These are phyloP conservation scores for Austroboletus niveus DNA, from an alignment of 1,284 basidiomycete species.

Conservation along the genomic window DNA sequence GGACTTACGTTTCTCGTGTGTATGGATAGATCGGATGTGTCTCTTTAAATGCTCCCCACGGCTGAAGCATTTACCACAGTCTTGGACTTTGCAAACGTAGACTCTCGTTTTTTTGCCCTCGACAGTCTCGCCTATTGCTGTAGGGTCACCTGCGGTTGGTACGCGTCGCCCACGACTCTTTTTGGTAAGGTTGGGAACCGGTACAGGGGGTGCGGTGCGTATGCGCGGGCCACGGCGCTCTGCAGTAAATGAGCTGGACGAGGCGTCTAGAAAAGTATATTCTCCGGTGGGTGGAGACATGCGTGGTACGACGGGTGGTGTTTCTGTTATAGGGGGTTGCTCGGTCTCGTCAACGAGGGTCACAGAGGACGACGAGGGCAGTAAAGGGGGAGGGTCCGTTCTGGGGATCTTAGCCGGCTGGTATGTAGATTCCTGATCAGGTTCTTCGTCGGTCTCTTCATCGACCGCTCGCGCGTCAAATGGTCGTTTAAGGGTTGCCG, in stretches of 20 bases:
- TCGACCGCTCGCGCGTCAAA: conserved; percentile 37
- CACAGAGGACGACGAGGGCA: conserved; percentile 30
- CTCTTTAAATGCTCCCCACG: conserved; percentile 77
- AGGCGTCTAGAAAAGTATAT: conserved; percentile 35
- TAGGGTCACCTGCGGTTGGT: conserved; percentile 42
- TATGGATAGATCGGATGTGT: conserved; percentile 75
- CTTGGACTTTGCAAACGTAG: conserved; percentile 64
- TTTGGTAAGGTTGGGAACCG: conserved; percentile 70
- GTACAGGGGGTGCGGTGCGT: conserved; percentile 49
- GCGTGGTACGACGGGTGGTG: conserved; percentile 8
- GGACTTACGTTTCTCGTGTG: conserved; percentile 71
- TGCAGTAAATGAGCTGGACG: conserved; percentile 34
- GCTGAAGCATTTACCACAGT: conserved; percentile 71
- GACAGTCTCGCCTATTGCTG: conserved; percentile 25
- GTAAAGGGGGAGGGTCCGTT: conserved; percentile 22
- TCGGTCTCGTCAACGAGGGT: conserved; percentile 30
- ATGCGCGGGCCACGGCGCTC: conserved; percentile 36
- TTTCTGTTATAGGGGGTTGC: conserved; percentile 9
- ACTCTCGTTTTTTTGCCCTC: conserved; percentile 44
- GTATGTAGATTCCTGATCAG: conserved; percentile 13
- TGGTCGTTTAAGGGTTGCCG: conserved; percentile 29
- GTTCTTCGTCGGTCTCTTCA: conserved; percentile 34
- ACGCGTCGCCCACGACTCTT: conserved; percentile 69
- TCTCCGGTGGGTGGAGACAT: conserved; percentile 31
- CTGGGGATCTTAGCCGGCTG: conserved; percentile 31